phyloP scores from a whole-genome alignment of 345 rosid genomes.

The Bruguiera sexangula region DNA sequence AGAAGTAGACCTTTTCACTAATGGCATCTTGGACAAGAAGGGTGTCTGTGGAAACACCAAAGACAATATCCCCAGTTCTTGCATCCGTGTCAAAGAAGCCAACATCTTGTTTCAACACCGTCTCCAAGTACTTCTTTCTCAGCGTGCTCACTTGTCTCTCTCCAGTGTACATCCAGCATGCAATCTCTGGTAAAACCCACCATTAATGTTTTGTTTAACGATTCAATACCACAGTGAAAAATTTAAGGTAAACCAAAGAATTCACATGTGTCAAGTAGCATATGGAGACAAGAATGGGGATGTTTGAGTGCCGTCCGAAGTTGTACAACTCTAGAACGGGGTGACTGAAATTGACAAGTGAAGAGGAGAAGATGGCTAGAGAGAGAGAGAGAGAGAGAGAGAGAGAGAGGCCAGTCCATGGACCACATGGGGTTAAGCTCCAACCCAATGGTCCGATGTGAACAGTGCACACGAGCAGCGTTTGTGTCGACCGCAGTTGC shows the following conservation, averaged over 20 bases:
- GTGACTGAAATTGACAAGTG: constrained; percentile 26
- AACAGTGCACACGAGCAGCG: constrained; percentile 25
- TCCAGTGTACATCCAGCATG: constrained; percentile 99
- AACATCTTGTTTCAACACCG: constrained; percentile 94
- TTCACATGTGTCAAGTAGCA: not conserved
- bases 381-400: constrained; percentile 23
- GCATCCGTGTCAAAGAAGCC: constrained; percentile 99
- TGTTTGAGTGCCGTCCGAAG: not conserved
- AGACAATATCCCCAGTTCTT: constrained; percentile 95
- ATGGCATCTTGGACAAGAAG: constrained; percentile 99
- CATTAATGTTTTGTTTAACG: not conserved
- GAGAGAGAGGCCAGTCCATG: constrained; percentile 38
- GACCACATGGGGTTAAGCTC: constrained; percentile 49
- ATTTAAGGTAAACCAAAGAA: not conserved
- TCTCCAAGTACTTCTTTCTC: constrained; percentile 91
- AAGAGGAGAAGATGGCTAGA: constrained; percentile 23
- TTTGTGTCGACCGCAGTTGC: not conserved
- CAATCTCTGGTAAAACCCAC: constrained; percentile 57
- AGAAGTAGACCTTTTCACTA: constrained; percentile 72
- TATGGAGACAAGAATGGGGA: not conserved
- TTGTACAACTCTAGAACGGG: not conserved
- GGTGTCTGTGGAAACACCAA: constrained; percentile 97
- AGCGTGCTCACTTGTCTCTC: constrained; percentile 90
- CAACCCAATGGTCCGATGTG: constrained; percentile 23
- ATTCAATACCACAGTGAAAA: not conserved